Base-by-base conservation (phyloP, 495 filamentous ascomycete species). In the Delitschia confertaspora region DNA sequence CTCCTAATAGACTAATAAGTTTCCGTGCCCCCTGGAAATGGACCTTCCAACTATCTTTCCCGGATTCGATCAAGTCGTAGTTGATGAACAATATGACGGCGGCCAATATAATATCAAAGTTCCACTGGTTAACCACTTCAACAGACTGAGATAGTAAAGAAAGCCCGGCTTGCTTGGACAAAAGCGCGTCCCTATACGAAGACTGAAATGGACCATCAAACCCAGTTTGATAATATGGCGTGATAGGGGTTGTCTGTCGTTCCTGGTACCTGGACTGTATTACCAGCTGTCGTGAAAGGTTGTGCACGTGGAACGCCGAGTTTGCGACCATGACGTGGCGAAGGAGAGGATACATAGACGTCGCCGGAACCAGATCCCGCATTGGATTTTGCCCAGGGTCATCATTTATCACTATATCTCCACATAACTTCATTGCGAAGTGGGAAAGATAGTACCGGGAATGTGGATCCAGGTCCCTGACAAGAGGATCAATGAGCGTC, bases 261-360 rank as follows among this genome's bases (percentile, higher is more conserved):
- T 39, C 3, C 17, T 54, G 50, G 10, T 39, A 45, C 3, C 24
- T 22, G 0, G 45, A 41, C 21, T 11, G 23, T 5, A n/a, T 30
- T 10, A 38, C 10, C 9, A 42, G 36, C 2, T 49, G 35, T 7
- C 30, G 25, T 8, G 47, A 38, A 10, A 51, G 31, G 32, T 56
- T 56, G 37, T 29, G 46, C 27, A 56, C 27, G 29, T 51, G 52
- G 41, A 43, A 47, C 33, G 52, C 52, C 13, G 52, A 47, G 16
- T 51, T 56, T 5, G 52, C 52, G 3, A 56, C 17, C 4, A 56
- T 51, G 18, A 56, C 34, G 18, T 56, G 42, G 19, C 46, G 47
- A 3, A 56, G 47, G 9, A 51, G 11, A 4, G 52, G 52, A 30
- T 43, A 29, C 8, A 16, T 27, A 27, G 31, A 19, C 1, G 27